These are phyloP conservation scores for Picea engelmannii DNA, from an alignment of 83 land plant genomes.

Conservation along the genomic window DNA sequence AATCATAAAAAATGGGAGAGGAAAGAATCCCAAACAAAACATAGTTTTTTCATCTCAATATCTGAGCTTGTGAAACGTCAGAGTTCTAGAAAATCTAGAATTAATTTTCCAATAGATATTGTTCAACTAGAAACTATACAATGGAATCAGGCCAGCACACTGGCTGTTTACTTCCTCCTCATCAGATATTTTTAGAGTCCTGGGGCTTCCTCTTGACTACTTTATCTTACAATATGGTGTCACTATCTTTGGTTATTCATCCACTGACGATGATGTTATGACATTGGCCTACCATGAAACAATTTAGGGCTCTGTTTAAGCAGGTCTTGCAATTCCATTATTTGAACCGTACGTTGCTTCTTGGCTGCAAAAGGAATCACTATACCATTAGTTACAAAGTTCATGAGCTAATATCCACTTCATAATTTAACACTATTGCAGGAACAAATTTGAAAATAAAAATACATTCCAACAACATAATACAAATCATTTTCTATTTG, in stretches of 20 bases:
- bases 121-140: neutral
- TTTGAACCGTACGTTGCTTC: conserved; percentile 70
- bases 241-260: conserved; percentile 35
- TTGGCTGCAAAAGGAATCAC: conserved; percentile 50
- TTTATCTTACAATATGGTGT: neutral
- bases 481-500: conserved; percentile 66
- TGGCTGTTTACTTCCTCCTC: neutral
- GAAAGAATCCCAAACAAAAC: neutral
- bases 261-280: conserved; percentile 35
- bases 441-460: neutral
- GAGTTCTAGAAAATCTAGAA: neutral
- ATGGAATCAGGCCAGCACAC: no score
- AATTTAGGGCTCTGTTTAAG: conserved; percentile 47
- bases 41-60: neutral
- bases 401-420: neutral
- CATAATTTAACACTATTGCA: neutral
- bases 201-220: neutral
- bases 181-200: neutral
- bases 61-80: neutral
- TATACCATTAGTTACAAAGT: neutral
- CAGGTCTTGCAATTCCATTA: conserved; percentile 62
- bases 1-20: conserved; percentile 2
- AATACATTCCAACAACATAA: conserved; percentile 1
- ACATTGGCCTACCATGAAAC: conserved; percentile 23
- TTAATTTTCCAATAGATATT: neutral